These are phyloP conservation scores for Pichia sp. DNA, from an alignment of 1,139 yeast species.

Conservation along the genomic window DNA sequence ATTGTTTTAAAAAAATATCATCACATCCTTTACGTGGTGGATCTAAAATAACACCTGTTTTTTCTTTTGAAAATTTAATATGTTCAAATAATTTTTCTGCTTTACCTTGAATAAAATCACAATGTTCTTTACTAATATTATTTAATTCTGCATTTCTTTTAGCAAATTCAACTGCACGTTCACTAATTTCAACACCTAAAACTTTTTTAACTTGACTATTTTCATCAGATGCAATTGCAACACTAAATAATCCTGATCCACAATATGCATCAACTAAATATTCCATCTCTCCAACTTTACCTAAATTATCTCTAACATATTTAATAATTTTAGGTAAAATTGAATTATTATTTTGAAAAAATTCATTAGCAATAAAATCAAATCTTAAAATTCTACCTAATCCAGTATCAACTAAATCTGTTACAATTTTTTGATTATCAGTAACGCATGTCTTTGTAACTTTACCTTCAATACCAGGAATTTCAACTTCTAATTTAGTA, in stretches of 20 bases:
- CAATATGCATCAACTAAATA: slow-evolving; percentile 94
- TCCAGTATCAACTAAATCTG: slow-evolving; percentile 50
- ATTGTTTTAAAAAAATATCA: slow-evolving; percentile 74
- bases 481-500: slow-evolving; percentile 19
- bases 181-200: slow-evolving; percentile 91
- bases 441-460: slow-evolving; percentile 52
- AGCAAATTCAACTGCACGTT: slow-evolving; percentile 87
- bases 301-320: slow-evolving; percentile 68
- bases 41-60: slow-evolving; percentile 87
- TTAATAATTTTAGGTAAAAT: slow-evolving; percentile 76
- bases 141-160: slow-evolving; percentile 71
- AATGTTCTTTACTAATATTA: slow-evolving; percentile 51
- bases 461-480: slow-evolving; percentile 9
- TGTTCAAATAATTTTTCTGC: slow-evolving; percentile 84
- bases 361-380: slow-evolving; percentile 88
- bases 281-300: slow-evolving; percentile 34
- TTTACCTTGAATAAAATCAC: slow-evolving; percentile 82
- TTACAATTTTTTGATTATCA: slow-evolving; percentile 69
- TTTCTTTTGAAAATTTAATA: slow-evolving; percentile 62
- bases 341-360: slow-evolving; percentile 92
- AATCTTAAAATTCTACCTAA: slow-evolving; percentile 52
- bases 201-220: slow-evolving; percentile 64
- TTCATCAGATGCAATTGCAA: slow-evolving; percentile 55
- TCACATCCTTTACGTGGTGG: slow-evolving; percentile 99
- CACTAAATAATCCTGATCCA: slow-evolving; percentile 91